phyloP scores from a whole-genome alignment of 768 basidiomycete genomes.

The Tephrocybe rancida region DNA sequence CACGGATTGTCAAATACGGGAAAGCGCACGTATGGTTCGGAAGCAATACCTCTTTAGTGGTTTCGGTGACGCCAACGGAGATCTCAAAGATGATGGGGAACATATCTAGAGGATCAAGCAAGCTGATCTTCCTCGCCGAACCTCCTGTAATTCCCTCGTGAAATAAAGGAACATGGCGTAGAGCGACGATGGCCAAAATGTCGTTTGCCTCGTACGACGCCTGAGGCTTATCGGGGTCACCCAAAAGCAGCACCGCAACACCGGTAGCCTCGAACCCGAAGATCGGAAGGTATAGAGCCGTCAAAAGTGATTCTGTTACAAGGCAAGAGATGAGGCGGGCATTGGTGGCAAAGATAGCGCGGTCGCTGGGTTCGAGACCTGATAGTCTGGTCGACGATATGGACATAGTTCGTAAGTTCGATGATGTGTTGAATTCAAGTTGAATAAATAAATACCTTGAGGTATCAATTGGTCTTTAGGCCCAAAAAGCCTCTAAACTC shows the following conservation, averaged over 20 bases:
- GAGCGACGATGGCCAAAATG: conserved; percentile 49
- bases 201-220: conserved; percentile 31
- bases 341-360: conserved; percentile 49
- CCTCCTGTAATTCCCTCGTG: conserved; percentile 33
- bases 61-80: conserved; percentile 4
- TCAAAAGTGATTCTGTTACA: conserved; percentile 56
- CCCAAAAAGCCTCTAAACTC: not conserved
- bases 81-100: conserved; percentile 41
- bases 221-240: conserved; percentile 23
- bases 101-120: conserved; percentile 62
- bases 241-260: conserved; percentile 41
- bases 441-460: not conserved
- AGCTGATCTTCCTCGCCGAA: conserved; percentile 41
- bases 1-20: conserved; percentile 1
- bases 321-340: conserved; percentile 58
- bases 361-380: conserved; percentile 34
- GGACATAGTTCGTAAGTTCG: conserved; percentile 23
- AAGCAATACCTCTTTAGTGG: conserved; percentile 13
- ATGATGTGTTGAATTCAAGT: no score
- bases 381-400: conserved; percentile 27
- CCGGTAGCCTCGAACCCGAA: conserved; percentile 35
- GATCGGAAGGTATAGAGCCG: conserved; percentile 48
- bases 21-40: not conserved
- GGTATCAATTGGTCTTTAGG: not conserved
- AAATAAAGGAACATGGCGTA: conserved; percentile 49